These are phyloP conservation scores for Handroanthus guayacan DNA, from an alignment of 257 asterid species.

Conservation along the genomic window DNA sequence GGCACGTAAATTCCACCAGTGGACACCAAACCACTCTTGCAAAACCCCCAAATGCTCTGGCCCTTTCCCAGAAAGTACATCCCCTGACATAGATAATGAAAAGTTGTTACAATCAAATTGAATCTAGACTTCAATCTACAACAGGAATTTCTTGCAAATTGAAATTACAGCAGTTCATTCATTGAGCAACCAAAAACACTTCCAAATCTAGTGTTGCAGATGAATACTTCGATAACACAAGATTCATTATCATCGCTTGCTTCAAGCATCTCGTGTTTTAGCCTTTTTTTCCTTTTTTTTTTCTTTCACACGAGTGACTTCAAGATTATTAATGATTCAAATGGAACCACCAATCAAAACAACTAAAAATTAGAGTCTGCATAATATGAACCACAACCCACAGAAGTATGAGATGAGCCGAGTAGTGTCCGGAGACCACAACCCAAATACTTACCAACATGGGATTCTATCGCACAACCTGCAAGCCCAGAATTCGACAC, in stretches of 20 bases:
- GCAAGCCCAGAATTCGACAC: no score
- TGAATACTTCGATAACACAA: neutral
- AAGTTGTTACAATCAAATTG: neutral
- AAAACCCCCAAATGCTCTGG: constrained; percentile 80
- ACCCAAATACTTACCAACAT: no score
- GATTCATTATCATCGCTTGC: neutral
- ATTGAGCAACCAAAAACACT: neutral
- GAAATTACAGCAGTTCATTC: neutral
- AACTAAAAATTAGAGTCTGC: neutral
- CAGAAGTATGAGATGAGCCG: neutral
- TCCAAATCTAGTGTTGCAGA: neutral
- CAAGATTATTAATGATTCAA: constrained; percentile 1
- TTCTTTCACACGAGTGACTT: neutral
- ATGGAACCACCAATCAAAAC: neutral
- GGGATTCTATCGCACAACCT: no score
- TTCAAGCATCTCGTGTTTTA: no score
- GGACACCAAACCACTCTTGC: constrained; percentile 93
- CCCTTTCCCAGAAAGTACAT: constrained; percentile 90
- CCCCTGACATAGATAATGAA: constrained; percentile 57
- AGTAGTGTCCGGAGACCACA: no score
- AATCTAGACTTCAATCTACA: constrained; percentile 1
- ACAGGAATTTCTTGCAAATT: neutral
- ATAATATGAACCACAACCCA: constrained; percentile 12
- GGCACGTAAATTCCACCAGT: constrained; percentile 91
- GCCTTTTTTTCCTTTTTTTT: no score